Evolutionary conservation across 2,329 filamentous ascomycete species (phyloP), one percentile per base, ranked within the genome.

Genomic region (Fusarium begoniae): DNA sequence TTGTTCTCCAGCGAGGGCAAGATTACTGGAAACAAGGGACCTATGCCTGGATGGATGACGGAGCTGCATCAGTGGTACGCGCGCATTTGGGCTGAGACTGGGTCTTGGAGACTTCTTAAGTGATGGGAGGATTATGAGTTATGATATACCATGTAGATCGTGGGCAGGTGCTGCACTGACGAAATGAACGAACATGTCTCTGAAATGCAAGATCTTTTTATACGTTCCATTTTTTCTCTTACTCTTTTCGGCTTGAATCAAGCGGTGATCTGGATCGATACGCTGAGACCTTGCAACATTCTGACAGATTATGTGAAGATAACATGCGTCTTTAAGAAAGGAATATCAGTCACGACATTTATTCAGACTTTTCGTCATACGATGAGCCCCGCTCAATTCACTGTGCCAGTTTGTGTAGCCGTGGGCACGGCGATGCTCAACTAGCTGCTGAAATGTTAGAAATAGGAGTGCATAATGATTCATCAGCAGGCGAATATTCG

Each of bases 1-100:
- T 76, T 93, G 87, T 86, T 93, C 77, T 79, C 78, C n/a, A 86
- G 85, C 76, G 72, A 80, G 63, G 79, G 78, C 48, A 82, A 78
- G 59, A 50, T 83, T 9, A 73, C 80, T 7, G 83, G 84, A 1
- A 77, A 76, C 45, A 79, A 81, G 58, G 79, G 79, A 0, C 78
- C 79, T 0, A 82, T 82, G 79, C 73, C 80, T 2, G 8, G 41
- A 0, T 79, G 73, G 72, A 79, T 79, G 57, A 77, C 78, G 17
- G 79, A 79, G 63, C 48, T 82, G 63, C 80, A 82, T 53, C 80
- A 82, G 70, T 85, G 83, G 84, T 86, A 86, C 55, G 73, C 84
- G 13, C 69, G 84, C 6, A 70, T 85, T 22, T 82, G 80, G 82
- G 78, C 82, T 32, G 83, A 82, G 69, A 83, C 82, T 9, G 84